These are phyloP conservation scores for Massarina eburnea DNA, from an alignment of 2,329 filamentous ascomycete species.

Conservation along the genomic window DNA sequence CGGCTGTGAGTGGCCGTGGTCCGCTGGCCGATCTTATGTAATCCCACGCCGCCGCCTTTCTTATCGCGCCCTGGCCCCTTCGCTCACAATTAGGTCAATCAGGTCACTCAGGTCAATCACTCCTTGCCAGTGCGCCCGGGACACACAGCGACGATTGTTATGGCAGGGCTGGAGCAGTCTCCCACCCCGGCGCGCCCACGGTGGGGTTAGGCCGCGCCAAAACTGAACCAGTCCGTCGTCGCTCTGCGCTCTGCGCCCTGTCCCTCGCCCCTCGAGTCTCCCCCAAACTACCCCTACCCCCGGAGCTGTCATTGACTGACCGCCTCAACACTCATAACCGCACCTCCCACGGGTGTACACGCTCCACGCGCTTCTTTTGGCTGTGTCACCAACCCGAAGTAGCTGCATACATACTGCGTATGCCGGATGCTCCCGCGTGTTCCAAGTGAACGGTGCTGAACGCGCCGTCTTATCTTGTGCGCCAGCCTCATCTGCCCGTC, in stretches of 20 bases:
- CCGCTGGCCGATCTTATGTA: neutral
- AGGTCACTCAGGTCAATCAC: too few relatives aligned
- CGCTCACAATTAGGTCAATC: too few relatives aligned
- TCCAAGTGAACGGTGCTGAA: slow-evolving; percentile 25
- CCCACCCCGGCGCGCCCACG: slow-evolving; percentile 35
- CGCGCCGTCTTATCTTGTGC: slow-evolving; percentile 37
- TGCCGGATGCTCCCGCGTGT: slow-evolving; percentile 36
- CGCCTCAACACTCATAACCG: slow-evolving; percentile 15
- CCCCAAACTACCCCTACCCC: slow-evolving; percentile 6
- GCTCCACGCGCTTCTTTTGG: slow-evolving; percentile 21
- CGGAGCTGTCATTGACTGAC: too few relatives aligned
- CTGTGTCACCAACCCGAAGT: slow-evolving; percentile 21
- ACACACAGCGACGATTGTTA: neutral
- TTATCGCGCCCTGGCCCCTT: neutral
- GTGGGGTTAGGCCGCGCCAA: slow-evolving; percentile 28
- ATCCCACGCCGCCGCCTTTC: neutral
- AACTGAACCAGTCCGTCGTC: slow-evolving; percentile 22
- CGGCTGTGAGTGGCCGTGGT: too few relatives aligned
- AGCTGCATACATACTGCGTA: slow-evolving; percentile 3
- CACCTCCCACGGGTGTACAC: slow-evolving; percentile 27
- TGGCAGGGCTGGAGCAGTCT: slow-evolving; percentile 5
- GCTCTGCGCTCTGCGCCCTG: slow-evolving; percentile 5
- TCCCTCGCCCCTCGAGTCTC: slow-evolving; percentile 1
- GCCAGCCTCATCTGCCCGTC: slow-evolving; percentile 23
- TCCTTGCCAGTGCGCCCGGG: neutral